Base-by-base conservation (phyloP, 306 rosid species). In the Acacia acuminata region DNA sequence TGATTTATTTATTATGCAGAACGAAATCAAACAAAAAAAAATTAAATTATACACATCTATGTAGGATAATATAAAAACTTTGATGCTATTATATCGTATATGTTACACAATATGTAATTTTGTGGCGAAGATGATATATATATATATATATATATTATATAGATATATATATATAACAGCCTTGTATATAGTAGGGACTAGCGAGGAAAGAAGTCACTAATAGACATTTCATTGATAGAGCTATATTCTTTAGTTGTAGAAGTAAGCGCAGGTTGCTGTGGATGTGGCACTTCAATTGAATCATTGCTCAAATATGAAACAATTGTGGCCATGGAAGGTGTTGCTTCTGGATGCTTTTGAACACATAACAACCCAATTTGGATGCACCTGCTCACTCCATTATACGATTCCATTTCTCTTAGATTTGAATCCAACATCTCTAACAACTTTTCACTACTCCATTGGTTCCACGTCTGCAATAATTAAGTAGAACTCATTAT, bases 351-450 rank as follows among this genome's bases (percentile, higher is more conserved):
- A 76, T 81, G 66, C 70, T 80, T 85, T 34, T 87, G 83, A 77
- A 76, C 86, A 71, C 89, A 86, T 20, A 87, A 65, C 16, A 89
- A 74, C 7, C 89, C 90, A 8, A 90, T 82, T 2, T 87, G 84
- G 14, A 87, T 78, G 66, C 91, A 87, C 76, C 86, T 82, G 1
- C 50, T 74, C 24, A 87, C 81, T 87, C 86, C 87, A 22, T 10
- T 36, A n/a, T 65, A 56, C 2, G 75, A 70, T 24, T 16, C 78
- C 60, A 77, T 69, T 9, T 74, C 63, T 42, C 12, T 25, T 13
- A 90, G 6, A 4, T 50, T 47, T 8, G 84, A 89, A 76, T 89
- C 91, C 84, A 85, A 38, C 43, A 87, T 71, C 17, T 82, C 87
- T 7, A 74, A n/a, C 4, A 77, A 24, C 7, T 16, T 32, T 40